Percentiles rank a stretch among this genome's conserved stretches.
Evolutionary conservation across 768 basidiomycete genomes (phyloP).

Genomic region (Xerocomellus chrysenteron): DNA sequence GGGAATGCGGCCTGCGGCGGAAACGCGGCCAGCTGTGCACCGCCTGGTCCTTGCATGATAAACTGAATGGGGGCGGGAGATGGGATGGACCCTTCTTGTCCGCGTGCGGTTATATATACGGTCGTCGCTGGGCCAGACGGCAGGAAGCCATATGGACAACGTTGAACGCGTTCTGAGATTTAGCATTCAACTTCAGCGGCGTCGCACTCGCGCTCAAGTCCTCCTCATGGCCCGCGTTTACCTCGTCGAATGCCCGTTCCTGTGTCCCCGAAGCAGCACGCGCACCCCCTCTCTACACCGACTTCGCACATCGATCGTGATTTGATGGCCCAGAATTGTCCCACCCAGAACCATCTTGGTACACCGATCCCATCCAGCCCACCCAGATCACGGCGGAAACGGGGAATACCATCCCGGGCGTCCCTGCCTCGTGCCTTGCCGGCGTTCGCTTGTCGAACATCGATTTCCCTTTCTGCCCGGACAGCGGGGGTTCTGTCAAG

Average conservation of each 20-base stretch:
- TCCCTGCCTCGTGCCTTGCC: conserved; percentile 24
- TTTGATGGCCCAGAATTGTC: conserved; percentile 19
- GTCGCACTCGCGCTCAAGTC: not conserved
- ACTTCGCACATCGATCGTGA: conserved; percentile 24
- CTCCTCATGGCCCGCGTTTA: not conserved
- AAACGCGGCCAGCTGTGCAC: conserved; percentile 14
- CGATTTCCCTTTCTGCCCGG: conserved; percentile 25
- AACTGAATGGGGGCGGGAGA: not conserved
- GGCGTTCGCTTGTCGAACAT: not conserved
- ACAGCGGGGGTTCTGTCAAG: conserved; percentile 8
- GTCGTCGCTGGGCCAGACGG: not conserved
- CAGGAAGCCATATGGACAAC: not conserved
- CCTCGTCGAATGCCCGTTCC: conserved; percentile 12
- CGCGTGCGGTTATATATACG: conserved; percentile 20
- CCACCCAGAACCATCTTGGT: not conserved
- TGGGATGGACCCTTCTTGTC: not conserved
- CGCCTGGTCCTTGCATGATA: conserved; percentile 9
- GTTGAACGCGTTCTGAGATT: not conserved
- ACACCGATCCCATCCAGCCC: not conserved
- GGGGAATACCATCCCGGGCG: conserved; percentile 19
- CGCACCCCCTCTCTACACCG: conserved; percentile 1
- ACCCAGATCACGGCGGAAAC: conserved; percentile 26
- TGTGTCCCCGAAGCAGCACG: conserved; percentile 20
- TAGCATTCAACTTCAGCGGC: conserved; percentile 31
- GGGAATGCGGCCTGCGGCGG: conserved; percentile 15